Percentiles rank a stretch among this genome's conserved stretches.
These are phyloP conservation scores for Roridomyces roridus DNA, from an alignment of 768 basidiomycete genomes.

Conservation along the genomic window DNA sequence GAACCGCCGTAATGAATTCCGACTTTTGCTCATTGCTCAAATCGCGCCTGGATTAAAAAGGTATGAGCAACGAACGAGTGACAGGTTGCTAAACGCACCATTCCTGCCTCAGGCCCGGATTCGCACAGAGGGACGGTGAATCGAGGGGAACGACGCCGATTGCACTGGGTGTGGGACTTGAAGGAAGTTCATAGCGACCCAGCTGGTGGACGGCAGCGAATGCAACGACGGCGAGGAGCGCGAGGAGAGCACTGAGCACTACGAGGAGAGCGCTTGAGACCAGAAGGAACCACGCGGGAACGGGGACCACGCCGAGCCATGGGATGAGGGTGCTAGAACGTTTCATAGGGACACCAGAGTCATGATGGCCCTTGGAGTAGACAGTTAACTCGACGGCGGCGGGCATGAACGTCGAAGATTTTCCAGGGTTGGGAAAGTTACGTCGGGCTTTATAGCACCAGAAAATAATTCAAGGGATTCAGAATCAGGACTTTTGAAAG, in stretches of 20 bases:
- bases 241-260: conserved; percentile 15
- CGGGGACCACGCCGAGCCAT: too few species aligned
- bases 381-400: too few species aligned
- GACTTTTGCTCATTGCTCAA: conserved; percentile 32
- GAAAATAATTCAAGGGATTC: too few species aligned
- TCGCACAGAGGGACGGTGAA: conserved; percentile 2
- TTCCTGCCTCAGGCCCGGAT: conserved; percentile 2
- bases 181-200: background rate
- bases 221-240: conserved; percentile 10
- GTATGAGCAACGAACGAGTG: background rate
- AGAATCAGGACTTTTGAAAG: too few species aligned
- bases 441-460: too few species aligned
- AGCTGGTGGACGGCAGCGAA: conserved; percentile 1
- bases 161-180: background rate
- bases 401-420: too few species aligned
- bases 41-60: conserved; percentile 30
- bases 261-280: conserved; percentile 9
- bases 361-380: too few species aligned
- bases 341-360: too few species aligned
- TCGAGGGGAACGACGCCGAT: too few species aligned
- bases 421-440: too few species aligned
- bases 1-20: conserved; percentile 34
- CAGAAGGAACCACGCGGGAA: conserved; percentile 5
- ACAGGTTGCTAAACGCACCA: too few species aligned
- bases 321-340: too few species aligned